phyloP scores from a whole-genome alignment of 1,284 basidiomycete genomes.

The Leccinum ponderosum region DNA sequence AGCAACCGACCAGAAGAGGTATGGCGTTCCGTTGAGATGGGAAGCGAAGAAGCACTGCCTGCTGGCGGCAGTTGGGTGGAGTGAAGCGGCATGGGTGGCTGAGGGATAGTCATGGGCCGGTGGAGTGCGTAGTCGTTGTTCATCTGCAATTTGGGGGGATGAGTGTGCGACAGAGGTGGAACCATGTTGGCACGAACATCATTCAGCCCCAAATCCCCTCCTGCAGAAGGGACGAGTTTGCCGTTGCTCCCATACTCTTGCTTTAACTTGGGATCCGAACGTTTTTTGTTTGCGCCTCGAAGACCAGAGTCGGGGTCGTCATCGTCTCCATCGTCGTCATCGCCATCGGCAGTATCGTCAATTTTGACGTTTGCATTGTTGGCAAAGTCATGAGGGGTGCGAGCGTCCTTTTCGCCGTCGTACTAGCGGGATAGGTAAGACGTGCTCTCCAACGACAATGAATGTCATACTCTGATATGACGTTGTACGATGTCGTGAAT shows the following conservation, averaged over 20 bases:
- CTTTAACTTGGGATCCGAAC: constrained; percentile 30
- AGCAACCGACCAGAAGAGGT: constrained; percentile 34
- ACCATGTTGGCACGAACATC: constrained; percentile 24
- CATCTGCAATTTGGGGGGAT: constrained; percentile 17
- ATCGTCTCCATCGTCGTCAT: constrained; percentile 42
- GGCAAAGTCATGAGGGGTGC: constrained; percentile 48
- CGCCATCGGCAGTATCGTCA: constrained; percentile 42
- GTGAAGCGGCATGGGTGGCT: constrained; percentile 35
- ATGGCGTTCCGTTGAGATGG: constrained; percentile 35
- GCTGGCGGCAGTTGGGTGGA: constrained; percentile 27
- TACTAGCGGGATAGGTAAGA: constrained; percentile 37
- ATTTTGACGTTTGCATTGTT: constrained; percentile 36
- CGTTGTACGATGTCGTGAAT: constrained; percentile 52
- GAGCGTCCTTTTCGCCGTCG: constrained; percentile 53
- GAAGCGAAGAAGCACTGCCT: constrained; percentile 25
- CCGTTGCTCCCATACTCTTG: constrained; percentile 24
- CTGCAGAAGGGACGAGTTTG: constrained; percentile 20
- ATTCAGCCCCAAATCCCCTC: constrained; percentile 23
- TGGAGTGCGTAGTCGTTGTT: constrained; percentile 28
- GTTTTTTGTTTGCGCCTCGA: constrained; percentile 25
- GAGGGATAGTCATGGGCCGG: constrained; percentile 35
- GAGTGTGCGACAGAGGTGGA: neutral
- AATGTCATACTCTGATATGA: constrained; percentile 43
- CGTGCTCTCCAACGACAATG: neutral
- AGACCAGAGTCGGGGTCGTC: constrained; percentile 30